Conservation (phyloP, 2,329 filamentous ascomycete genomes). For the Aspergillus texensis region DNA sequence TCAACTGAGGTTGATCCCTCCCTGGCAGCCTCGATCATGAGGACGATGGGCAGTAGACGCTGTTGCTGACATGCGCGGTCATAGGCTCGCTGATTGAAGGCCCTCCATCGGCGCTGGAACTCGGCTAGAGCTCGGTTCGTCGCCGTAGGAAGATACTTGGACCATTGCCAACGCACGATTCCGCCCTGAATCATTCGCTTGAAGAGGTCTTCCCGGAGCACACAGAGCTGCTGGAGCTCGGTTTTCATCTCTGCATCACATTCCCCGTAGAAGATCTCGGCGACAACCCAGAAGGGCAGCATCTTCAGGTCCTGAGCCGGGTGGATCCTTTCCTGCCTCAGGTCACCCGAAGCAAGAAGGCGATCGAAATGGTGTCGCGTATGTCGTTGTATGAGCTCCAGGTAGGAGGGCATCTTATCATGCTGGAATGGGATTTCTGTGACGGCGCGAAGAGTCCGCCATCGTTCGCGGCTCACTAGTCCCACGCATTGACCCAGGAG, state of each 20-base stretch:
- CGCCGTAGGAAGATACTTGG: slow-evolving; percentile 12
- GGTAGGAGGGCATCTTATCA: neutral
- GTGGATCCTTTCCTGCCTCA: slow-evolving; percentile 10
- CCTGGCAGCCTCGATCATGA: slow-evolving; percentile 10
- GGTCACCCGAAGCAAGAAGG: too few relatives aligned
- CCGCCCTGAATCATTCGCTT: slow-evolving; percentile 39
- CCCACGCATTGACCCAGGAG: slow-evolving; percentile 50
- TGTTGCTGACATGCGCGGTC: neutral
- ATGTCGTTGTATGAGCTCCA: slow-evolving; percentile 9
- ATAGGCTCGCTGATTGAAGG: slow-evolving; percentile 37
- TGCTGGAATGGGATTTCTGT: slow-evolving; percentile 6
- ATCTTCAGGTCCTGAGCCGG: slow-evolving; percentile 35
- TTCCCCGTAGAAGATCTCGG: slow-evolving; percentile 42
- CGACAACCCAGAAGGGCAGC: slow-evolving; percentile 44
- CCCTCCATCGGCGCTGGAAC: slow-evolving; percentile 36
- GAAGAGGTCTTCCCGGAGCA: slow-evolving; percentile 38
- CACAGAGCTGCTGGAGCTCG: slow-evolving; percentile 23
- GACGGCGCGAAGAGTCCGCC: slow-evolving; percentile 7
- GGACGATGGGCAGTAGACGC: slow-evolving; percentile 11
- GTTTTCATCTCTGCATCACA: slow-evolving; percentile 25
- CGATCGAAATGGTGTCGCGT: too few relatives aligned
- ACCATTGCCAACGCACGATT: slow-evolving; percentile 29
- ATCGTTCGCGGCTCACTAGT: slow-evolving; percentile 36
- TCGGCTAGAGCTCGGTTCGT: slow-evolving; percentile 28
- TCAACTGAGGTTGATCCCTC: slow-evolving; percentile 28